phyloP scores from a whole-genome alignment of 108 stramenopile species.

The Mayamaea pseudoterrestris region DNA sequence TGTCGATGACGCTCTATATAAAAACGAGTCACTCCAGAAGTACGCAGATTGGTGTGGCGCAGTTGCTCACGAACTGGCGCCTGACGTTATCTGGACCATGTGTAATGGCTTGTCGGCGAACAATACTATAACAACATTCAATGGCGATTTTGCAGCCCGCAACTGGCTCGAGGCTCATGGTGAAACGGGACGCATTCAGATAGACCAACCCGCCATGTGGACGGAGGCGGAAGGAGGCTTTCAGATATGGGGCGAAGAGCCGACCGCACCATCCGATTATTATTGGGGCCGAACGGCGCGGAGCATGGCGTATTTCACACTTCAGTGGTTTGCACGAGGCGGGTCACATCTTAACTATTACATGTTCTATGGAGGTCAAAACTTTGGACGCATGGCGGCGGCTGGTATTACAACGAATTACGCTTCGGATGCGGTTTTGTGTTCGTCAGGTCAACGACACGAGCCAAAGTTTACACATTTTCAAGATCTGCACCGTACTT shows the following conservation, averaged over 20 bases:
- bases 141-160: conserved; percentile 24
- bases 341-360: conserved; percentile 54
- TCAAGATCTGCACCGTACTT: conserved; percentile 21
- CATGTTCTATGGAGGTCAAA: conserved; percentile 50
- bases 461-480: conserved; percentile 47
- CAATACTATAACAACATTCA: conserved; percentile 51
- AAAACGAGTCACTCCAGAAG: conserved; percentile 19
- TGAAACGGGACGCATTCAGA: conserved; percentile 29
- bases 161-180: conserved; percentile 43
- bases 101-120: conserved; percentile 40
- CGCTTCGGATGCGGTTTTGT: conserved; percentile 34
- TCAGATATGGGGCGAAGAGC: conserved; percentile 43
- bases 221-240: conserved; percentile 35
- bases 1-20: neutral
- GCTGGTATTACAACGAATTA: conserved; percentile 44
- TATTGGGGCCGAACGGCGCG: conserved; percentile 44
- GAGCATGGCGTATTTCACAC: conserved; percentile 15
- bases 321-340: conserved; percentile 54
- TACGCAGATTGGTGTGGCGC: conserved; percentile 52
- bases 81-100: conserved; percentile 54
- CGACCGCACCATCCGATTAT: conserved; percentile 28
- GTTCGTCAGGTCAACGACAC: conserved; percentile 30
- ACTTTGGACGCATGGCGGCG: conserved; percentile 25
- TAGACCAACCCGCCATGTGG: conserved; percentile 46
- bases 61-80: conserved; percentile 17